Base-by-base conservation (phyloP, 164 flowering plant genomes). In the Berberis vulgaris region DNA sequence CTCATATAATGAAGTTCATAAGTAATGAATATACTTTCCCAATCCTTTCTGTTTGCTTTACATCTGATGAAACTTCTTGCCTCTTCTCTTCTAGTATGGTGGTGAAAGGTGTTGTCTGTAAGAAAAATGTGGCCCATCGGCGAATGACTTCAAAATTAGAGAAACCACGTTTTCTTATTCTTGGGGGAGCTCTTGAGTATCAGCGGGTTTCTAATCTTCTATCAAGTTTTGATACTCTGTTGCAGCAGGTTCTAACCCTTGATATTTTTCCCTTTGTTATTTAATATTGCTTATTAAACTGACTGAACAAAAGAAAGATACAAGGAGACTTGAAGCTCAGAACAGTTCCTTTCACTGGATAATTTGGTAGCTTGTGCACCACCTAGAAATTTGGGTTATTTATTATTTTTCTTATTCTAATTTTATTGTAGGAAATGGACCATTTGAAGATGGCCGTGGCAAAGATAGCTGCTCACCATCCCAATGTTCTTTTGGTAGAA, bases 381-480 rank as follows among this genome's bases (percentile, higher is more conserved):
- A 57, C n/a, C 3, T 1, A 38, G 60, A n/a, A 57, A 41, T 41
- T 40, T 57, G 5, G 59, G 43, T 2, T 41, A n/a, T 41, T 26
- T 41, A 57, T 57, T 57, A 1, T 41, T 40, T 62, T 53, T 54
- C 62, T 60, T 67, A 63, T 50, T 39, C 55, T 63, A 49, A 49
- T 59, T 43, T 54, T 44, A 57, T 9, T 75, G 43, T 71, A 92
- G 96, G 98, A 92, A 83, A 89, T 86, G 91, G 97, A 90, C 64
- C 95, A 91, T 78, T 73, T 94, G 69, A 91, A 91, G 83, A 94
- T 90, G 98, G 96, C 95, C 49, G 97, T 94, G 69, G 84, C 97
- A 64, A 90, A 84, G 79, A 94, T 94, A 61, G 95, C 79, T 73
- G 80, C 82, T 10, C 89, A 88, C 61, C 85, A 79, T 46, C 98